Conservation (phyloP, 495 filamentous ascomycete species). For the Podospora fimiseda region DNA sequence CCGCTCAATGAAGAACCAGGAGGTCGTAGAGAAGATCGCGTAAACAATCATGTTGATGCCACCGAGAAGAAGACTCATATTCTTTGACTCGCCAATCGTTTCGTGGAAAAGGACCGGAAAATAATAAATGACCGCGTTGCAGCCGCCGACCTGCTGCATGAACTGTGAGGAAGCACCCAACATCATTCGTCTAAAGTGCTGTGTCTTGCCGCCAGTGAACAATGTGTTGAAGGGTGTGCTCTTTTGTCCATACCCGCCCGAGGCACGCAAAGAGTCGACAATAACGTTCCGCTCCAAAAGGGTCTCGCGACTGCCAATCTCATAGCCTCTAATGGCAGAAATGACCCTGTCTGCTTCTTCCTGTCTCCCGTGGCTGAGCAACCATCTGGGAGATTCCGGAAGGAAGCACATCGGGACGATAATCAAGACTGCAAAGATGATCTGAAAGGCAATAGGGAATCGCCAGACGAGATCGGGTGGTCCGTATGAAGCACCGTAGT, state of each 20-base stretch:
- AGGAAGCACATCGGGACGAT: conserved; percentile 57
- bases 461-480: conserved; percentile 62
- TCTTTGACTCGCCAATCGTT: conserved; percentile 51
- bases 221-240: conserved; percentile 51
- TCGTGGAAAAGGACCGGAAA: conserved; percentile 69
- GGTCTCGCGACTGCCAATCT: conserved; percentile 52
- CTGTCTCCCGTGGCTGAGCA: conserved; percentile 59
- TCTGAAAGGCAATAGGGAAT: conserved; percentile 79
- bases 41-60: conserved; percentile 80
- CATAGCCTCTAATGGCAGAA: conserved; percentile 57
- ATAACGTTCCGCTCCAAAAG: conserved; percentile 55
- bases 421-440: conserved; percentile 64
- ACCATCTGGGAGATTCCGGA: conserved; percentile 73
- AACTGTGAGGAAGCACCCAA: conserved; percentile 59
- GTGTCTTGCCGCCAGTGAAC: conserved; percentile 56
- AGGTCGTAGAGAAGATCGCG: conserved; percentile 65
- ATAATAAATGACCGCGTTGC: conserved; percentile 83
- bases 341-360: conserved; percentile 65
- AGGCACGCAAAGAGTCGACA: conserved; percentile 56
- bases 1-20: conserved; percentile 75
- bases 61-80: conserved; percentile 62
- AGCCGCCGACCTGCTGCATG: conserved; percentile 72
- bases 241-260: conserved; percentile 49
- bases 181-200: conserved; percentile 58
- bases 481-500: conserved; percentile 69